Percentiles rank a stretch among this genome's conserved stretches.
Evolutionary conservation across 2,329 filamentous ascomycete genomes (phyloP).

Genomic region (Phaeoacremonium minimum): DNA sequence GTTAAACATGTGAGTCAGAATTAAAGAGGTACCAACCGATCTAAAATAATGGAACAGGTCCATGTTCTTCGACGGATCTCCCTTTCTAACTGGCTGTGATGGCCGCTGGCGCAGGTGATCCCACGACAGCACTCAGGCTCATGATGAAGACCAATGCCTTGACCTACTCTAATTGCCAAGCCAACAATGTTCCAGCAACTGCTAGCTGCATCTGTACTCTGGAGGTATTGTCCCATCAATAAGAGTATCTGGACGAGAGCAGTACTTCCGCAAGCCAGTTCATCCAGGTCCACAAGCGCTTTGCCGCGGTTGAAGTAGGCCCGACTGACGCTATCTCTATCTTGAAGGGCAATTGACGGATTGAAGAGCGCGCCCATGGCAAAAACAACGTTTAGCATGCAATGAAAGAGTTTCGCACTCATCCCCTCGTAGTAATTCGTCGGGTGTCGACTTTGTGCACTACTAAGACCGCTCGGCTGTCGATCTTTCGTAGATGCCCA

Average conservation of each 20-base stretch:
- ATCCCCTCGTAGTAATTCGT: neutral
- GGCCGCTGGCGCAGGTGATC: neutral
- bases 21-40: slow-evolving; percentile 2
- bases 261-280: slow-evolving; percentile 10
- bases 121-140: slow-evolving; percentile 3
- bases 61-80: slow-evolving; percentile 4
- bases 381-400: slow-evolving; percentile 16
- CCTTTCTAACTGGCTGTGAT: slow-evolving; percentile 1
- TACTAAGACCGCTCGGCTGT: slow-evolving; percentile 1
- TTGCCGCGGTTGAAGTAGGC: neutral
- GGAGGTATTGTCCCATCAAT: slow-evolving; percentile 18
- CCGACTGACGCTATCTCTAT: neutral
- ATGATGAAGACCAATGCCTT: slow-evolving; percentile 18
- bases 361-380: slow-evolving; percentile 15
- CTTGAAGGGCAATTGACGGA: slow-evolving; percentile 4
- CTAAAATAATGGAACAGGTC: slow-evolving; percentile 4
- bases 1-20: neutral
- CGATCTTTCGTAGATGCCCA: slow-evolving; percentile 4
- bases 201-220: slow-evolving; percentile 15
- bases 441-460: too few species aligned
- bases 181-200: slow-evolving; percentile 18
- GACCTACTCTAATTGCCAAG: slow-evolving; percentile 18
- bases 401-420: slow-evolving; percentile 7
- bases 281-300: slow-evolving; percentile 7
- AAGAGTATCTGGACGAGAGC: slow-evolving; percentile 17